Conservation (phyloP, 352 stramenopile species). For the Phytopythium vexans region DNA sequence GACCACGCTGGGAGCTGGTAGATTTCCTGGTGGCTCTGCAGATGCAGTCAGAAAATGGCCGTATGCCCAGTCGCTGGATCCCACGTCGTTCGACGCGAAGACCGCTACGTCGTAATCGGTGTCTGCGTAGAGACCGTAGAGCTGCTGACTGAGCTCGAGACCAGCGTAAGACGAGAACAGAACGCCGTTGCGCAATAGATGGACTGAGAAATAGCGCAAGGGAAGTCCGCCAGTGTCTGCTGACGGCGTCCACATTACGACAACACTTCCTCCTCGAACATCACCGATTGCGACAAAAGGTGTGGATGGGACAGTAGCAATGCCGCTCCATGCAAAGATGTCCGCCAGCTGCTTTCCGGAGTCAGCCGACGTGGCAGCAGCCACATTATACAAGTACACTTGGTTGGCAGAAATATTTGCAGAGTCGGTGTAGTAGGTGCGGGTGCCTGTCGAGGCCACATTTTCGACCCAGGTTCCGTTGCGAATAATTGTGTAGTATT, state of each 20-base stretch:
- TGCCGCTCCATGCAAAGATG: slow-evolving; percentile 15
- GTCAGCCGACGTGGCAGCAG: slow-evolving; percentile 17
- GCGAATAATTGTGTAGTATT: slow-evolving; percentile 37
- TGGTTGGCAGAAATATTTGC: no score
- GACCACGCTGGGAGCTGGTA: slow-evolving; percentile 15
- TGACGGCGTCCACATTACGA: slow-evolving; percentile 15
- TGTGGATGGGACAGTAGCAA: slow-evolving; percentile 12
- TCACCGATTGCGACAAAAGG: slow-evolving; percentile 14
- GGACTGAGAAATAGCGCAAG: slow-evolving; percentile 16
- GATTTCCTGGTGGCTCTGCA: slow-evolving; percentile 20
- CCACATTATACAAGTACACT: slow-evolving; percentile 7
- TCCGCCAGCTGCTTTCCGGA: slow-evolving; percentile 1
- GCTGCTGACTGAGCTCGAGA: slow-evolving; percentile 1
- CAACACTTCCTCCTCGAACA: slow-evolving; percentile 24
- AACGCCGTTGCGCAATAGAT: slow-evolving; percentile 5
- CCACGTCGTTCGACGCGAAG: slow-evolving; percentile 23
- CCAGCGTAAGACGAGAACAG: slow-evolving; percentile 21
- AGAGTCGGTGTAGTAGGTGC: no score
- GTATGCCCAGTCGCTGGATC: slow-evolving; percentile 9
- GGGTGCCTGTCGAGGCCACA: slow-evolving; percentile 1
- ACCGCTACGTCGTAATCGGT: slow-evolving; percentile 27
- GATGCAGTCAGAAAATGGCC: slow-evolving; percentile 14
- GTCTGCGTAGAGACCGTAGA: slow-evolving; percentile 30
- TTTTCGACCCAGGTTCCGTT: slow-evolving; percentile 17
- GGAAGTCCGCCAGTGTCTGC: slow-evolving; percentile 30